Evolutionary conservation across 768 basidiomycete genomes (phyloP).

Genomic region (Xerocomellus chrysenteron): DNA sequence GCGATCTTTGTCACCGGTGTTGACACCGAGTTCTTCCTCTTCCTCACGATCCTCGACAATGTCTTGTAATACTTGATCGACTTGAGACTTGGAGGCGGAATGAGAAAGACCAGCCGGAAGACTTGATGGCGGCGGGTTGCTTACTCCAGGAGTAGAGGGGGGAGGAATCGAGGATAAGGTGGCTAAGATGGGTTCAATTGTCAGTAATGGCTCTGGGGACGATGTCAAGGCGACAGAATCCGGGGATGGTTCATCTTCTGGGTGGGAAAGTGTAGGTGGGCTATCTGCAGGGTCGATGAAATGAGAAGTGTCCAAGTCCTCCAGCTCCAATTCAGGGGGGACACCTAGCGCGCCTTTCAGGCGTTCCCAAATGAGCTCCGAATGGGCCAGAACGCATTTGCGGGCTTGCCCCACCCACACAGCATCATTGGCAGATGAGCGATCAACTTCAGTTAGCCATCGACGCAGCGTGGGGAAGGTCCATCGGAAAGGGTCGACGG

Average conservation of each 20-base stretch:
- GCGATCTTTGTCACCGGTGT: constrained; percentile 17
- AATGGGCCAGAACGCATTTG: constrained; percentile 71
- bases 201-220: constrained; percentile 16
- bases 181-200: constrained; percentile 57
- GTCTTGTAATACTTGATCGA: constrained; percentile 46
- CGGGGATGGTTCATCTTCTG: background rate
- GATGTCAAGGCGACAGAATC: constrained; percentile 14
- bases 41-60: constrained; percentile 51
- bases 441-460: constrained; percentile 66
- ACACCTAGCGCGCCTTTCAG: constrained; percentile 86
- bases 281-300: background rate
- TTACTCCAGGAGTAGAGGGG: constrained; percentile 16
- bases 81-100: constrained; percentile 25
- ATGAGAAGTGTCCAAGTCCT: constrained; percentile 33
- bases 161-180: constrained; percentile 26
- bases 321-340: constrained; percentile 77
- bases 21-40: constrained; percentile 40
- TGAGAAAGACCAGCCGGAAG: constrained; percentile 34
- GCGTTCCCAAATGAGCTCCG: constrained; percentile 90
- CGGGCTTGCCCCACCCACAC: constrained; percentile 73
- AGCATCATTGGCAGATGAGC: constrained; percentile 63
- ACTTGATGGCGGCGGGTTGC: constrained; percentile 40
- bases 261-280: background rate
- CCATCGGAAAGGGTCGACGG: constrained; percentile 68
- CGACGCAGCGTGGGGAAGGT: constrained; percentile 63